Conservation (phyloP, 148 eudicot genomes). For the Cornus kousa region DNA sequence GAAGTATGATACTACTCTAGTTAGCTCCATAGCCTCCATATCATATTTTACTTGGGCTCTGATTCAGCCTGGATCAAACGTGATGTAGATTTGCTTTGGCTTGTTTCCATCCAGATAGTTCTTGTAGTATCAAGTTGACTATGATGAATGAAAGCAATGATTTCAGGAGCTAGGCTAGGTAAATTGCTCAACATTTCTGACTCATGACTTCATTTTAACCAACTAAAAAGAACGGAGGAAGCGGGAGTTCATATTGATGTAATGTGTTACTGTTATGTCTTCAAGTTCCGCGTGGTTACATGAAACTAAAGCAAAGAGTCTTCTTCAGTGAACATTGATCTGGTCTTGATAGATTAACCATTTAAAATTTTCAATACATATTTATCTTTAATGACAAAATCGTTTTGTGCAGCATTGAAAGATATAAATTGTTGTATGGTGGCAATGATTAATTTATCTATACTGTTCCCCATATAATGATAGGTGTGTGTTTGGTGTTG, state of each 20-base stretch:
- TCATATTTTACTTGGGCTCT: no score
- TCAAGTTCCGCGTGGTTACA: background rate
- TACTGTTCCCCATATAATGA: background rate
- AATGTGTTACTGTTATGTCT: no score
- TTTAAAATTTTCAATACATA: background rate
- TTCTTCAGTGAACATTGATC: background rate
- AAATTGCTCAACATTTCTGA: background rate
- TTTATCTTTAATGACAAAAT: background rate
- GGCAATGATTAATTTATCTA: background rate
- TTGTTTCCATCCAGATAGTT: no score
- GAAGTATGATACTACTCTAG: no score
- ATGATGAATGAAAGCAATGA: no score
- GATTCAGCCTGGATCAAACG: no score
- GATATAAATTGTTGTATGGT: background rate
- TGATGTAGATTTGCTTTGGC: no score
- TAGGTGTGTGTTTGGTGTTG: slow-evolving; percentile 75
- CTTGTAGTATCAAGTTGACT: no score
- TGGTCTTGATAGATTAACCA: background rate
- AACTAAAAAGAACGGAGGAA: background rate
- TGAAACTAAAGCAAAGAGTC: background rate
- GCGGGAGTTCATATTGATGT: background rate
- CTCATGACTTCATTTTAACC: background rate
- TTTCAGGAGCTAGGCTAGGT: background rate
- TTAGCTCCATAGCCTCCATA: no score
- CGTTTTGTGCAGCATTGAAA: background rate